phyloP scores from a whole-genome alignment of 2,329 filamentous ascomycete species.

The Xylariaceae sp. region DNA sequence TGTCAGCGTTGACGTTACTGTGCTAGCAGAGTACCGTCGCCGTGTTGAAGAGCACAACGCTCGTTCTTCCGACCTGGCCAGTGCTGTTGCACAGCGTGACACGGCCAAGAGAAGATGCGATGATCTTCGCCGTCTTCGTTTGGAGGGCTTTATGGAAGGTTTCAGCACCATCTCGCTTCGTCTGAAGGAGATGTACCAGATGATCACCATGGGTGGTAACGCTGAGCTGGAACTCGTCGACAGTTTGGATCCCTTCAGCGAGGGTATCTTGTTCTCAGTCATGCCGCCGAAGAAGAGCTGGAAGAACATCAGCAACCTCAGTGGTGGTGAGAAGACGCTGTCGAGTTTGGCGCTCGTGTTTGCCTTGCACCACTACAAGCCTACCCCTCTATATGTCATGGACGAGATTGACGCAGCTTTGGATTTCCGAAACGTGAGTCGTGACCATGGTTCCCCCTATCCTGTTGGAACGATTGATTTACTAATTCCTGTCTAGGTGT shows the following conservation, averaged over 20 bases:
- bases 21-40: constrained; percentile 82
- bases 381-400: constrained; percentile 97
- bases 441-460: neutral
- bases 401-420: constrained; percentile 98
- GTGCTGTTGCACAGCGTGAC: constrained; percentile 73
- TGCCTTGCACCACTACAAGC: constrained; percentile 95
- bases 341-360: constrained; percentile 94
- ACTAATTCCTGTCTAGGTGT: constrained; percentile 57
- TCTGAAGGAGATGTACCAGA: constrained; percentile 99
- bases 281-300: constrained; percentile 99
- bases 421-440: constrained; percentile 92
- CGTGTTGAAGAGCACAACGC: constrained; percentile 76
- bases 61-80: constrained; percentile 76
- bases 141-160: constrained; percentile 98
- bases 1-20: constrained; percentile 79
- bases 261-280: constrained; percentile 94
- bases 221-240: constrained; percentile 96
- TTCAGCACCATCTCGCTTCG: constrained; percentile 91
- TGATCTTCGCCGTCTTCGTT: constrained; percentile 78
- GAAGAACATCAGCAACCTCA: constrained; percentile 98
- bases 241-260: constrained; percentile 90
- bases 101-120: constrained; percentile 87
- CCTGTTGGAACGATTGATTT: constrained; percentile 10
- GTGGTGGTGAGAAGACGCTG: constrained; percentile 94
- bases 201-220: constrained; percentile 99